phyloP scores from a whole-genome alignment of 1,284 basidiomycete species.

The Cutaneotrichosporon spelunceum region DNA sequence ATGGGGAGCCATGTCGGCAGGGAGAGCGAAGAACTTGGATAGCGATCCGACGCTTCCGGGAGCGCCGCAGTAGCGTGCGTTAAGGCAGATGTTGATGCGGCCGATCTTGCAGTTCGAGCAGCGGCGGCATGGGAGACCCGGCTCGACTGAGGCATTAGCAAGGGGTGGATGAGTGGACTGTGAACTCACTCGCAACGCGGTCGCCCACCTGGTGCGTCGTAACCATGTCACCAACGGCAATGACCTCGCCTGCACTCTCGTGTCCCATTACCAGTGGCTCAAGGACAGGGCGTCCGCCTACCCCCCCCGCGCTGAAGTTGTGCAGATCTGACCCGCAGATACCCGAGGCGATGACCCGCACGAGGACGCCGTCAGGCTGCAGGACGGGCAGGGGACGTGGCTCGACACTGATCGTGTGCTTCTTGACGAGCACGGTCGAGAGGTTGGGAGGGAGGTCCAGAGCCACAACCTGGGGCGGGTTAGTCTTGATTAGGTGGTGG shows the following conservation, averaged over 20 bases:
- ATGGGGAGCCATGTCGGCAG: conserved; percentile 49
- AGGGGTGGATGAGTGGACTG: not conserved
- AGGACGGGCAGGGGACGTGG: conserved; percentile 40
- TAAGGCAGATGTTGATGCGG: conserved; percentile 61
- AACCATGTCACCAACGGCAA: conserved; percentile 47
- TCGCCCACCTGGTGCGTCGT: conserved; percentile 53
- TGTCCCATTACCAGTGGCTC: conserved; percentile 52
- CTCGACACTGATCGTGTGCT: conserved; percentile 38
- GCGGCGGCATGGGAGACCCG: conserved; percentile 55
- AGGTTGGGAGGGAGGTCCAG: conserved; percentile 41
- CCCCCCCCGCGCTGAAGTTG: conserved; percentile 44
- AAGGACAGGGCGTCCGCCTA: conserved; percentile 44
- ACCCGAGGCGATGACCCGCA: conserved; percentile 44
- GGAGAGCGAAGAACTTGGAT: conserved; percentile 43
- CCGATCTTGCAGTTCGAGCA: conserved; percentile 60
- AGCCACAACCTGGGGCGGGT: conserved; percentile 36
- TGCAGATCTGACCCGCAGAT: conserved; percentile 49
- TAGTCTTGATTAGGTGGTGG: conserved; percentile 38
- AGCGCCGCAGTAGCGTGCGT: conserved; percentile 44
- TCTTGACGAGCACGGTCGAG: conserved; percentile 41
- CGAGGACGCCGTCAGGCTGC: conserved; percentile 48
- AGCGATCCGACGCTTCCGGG: conserved; percentile 45
- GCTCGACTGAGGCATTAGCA: conserved; percentile 54
- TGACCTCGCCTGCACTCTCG: conserved; percentile 48
- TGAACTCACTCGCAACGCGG: conserved; percentile 50